Conservation (phyloP, 768 basidiomycete genomes). For the Pleurotus cornucopiae region DNA sequence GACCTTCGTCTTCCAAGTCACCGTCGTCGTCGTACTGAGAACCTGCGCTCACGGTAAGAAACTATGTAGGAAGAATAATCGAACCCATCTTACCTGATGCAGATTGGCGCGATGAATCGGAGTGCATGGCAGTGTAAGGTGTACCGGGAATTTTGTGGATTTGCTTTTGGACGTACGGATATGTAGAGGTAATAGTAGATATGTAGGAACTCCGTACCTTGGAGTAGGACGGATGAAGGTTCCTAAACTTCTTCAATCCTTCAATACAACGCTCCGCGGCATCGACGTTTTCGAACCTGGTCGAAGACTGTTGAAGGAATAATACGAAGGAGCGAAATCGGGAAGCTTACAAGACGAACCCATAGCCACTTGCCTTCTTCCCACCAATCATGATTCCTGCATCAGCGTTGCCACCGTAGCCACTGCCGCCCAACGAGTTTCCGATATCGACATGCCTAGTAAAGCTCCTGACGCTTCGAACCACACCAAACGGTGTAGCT, state of each 20-base stretch:
- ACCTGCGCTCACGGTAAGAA: constrained; percentile 10
- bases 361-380: constrained; percentile 5
- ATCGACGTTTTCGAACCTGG: constrained; percentile 63
- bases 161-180: constrained; percentile 27
- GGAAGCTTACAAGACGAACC: constrained; percentile 9
- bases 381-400: constrained; percentile 9
- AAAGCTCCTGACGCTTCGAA: constrained; percentile 79
- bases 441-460: constrained; percentile 64
- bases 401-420: constrained; percentile 1
- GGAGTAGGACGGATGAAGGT: constrained; percentile 83
- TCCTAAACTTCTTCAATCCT: constrained; percentile 63
- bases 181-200: constrained; percentile 1
- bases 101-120: constrained; percentile 17
- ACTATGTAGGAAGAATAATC: constrained; percentile 4
- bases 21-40: background rate
- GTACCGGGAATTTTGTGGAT: constrained; percentile 85
- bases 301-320: background rate
- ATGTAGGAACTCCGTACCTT: constrained; percentile 45
- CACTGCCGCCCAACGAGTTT: constrained; percentile 42
- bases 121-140: constrained; percentile 36
- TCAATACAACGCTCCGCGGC: constrained; percentile 74
- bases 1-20: constrained; percentile 13
- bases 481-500: constrained; percentile 64
- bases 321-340: background rate
- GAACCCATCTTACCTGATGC: constrained; percentile 4